Evolutionary conservation across 2,329 filamentous ascomycete genomes (phyloP).

Genomic region (Aspergillus nomiae): DNA sequence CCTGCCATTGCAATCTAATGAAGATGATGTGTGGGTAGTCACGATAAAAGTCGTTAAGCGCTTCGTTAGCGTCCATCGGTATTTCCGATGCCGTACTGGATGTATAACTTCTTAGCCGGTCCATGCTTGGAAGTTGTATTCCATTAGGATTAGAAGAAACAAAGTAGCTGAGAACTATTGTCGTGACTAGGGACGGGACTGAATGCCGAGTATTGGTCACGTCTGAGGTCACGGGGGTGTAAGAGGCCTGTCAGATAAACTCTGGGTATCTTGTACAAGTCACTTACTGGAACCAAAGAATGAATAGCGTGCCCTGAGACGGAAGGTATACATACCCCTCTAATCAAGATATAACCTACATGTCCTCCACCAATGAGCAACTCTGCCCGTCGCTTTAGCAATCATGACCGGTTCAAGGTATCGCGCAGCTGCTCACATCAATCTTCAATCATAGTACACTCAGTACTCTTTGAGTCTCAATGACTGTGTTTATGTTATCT

Average conservation of each 20-base stretch:
- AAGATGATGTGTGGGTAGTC: too few relatives aligned
- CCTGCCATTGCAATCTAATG: too few relatives aligned
- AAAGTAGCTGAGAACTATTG: neutral
- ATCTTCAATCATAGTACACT: neutral
- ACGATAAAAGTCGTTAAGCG: too few relatives aligned
- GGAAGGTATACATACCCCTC: neutral
- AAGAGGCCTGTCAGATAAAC: neutral
- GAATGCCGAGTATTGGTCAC: neutral
- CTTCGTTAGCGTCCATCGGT: neutral
- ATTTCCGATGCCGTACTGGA: neutral
- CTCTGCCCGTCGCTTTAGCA: neutral
- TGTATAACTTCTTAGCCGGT: neutral
- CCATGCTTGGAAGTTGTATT: neutral
- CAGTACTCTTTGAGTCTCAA: neutral
- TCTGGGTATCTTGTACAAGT: neutral
- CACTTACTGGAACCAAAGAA: too few relatives aligned
- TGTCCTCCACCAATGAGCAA: neutral
- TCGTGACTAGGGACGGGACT: neutral
- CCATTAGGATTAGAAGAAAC: neutral
- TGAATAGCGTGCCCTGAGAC: neutral
- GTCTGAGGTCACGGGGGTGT: neutral
- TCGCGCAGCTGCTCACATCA: neutral
- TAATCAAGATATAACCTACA: neutral
- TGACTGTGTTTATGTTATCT: too few relatives aligned
- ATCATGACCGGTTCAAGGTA: too few relatives aligned